Evolutionary conservation across 2,329 filamentous ascomycete species (phyloP), one percentile per base, ranked within the genome.

Genomic region (Cercospora sp.): DNA sequence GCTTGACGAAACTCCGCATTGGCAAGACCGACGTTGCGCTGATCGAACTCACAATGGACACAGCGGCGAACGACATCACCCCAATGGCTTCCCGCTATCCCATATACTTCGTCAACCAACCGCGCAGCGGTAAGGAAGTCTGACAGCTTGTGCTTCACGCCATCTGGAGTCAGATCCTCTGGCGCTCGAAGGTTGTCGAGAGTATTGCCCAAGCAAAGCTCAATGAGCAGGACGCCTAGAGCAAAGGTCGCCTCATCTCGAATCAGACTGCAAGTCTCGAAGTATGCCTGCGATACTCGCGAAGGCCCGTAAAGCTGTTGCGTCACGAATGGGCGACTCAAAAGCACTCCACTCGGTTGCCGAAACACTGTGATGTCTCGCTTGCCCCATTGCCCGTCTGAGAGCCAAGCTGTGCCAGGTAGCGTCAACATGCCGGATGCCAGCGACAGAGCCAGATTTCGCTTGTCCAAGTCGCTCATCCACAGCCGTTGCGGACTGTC

Each of bases 191-290:
- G 63, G 1, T 74, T 71, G 3, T 66, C 62, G 1, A 80, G 65
- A 3, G 75, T 60, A 61, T 73, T 68, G 1, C 72, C 70, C 58
- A 77, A 73, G 72, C 77, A 79, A 2, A 81, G 72, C 61, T 80
- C 77, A 34, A 79, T 77, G 5, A 80, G 72, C 9, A 77, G 63
- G 0, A 80, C 64, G 0, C 78, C 79, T 0, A 80, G 68, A 1
- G 77, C 74, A 58, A 79, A 80, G 6, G 80, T 59, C 0, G 74
- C 74, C 43, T 74, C 70, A 51, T 79, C 79, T 1, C 71, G 69
- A 9, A 78, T 77, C 18, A 51, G 18, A 28, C 21, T 26, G 45
- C 32, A 49, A 7, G 8, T 53, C 60, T 51, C 24, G 7, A 16
- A 18, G 10, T 16, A 18, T 21, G 26, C 8, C 13, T 9, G 66